Evolutionary conservation across 768 basidiomycete species (phyloP).

Genomic region (Rhizopogon rudus): DNA sequence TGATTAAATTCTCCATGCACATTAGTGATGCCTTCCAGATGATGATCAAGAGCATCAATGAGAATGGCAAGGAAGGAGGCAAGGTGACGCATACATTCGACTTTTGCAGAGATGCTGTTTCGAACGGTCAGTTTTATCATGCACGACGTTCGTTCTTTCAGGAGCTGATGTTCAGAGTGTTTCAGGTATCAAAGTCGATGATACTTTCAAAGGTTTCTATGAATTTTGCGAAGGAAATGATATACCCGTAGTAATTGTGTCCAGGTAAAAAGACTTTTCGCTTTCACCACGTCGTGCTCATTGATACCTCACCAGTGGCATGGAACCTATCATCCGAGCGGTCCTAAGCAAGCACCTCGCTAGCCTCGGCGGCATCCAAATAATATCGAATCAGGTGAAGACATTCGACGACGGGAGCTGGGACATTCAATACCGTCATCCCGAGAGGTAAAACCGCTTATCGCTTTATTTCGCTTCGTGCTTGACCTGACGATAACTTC

Average conservation of each 20-base stretch:
- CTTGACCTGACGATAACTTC: slow-evolving; percentile 1
- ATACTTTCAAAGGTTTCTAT: slow-evolving; percentile 87
- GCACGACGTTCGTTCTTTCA: slow-evolving; percentile 8
- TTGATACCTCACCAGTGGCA: slow-evolving; percentile 51
- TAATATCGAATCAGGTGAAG: slow-evolving; percentile 90
- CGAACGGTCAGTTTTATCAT: slow-evolving; percentile 48
- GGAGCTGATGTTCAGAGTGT: slow-evolving; percentile 5
- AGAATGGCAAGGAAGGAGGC: slow-evolving; percentile 37
- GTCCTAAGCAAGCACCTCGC: slow-evolving; percentile 76
- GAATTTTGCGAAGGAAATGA: slow-evolving; percentile 74
- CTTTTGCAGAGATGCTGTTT: slow-evolving; percentile 75
- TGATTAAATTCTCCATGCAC: slow-evolving; percentile 11
- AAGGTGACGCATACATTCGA: slow-evolving; percentile 56
- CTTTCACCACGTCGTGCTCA: background rate
- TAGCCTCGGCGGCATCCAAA: slow-evolving; percentile 73
- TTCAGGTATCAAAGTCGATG: slow-evolving; percentile 79
- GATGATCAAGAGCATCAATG: slow-evolving; percentile 79
- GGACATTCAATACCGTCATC: slow-evolving; percentile 85
- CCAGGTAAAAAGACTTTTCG: slow-evolving; percentile 50
- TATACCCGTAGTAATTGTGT: slow-evolving; percentile 90
- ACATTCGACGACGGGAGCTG: slow-evolving; percentile 64
- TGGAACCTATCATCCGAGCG: slow-evolving; percentile 91
- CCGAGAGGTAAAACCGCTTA: slow-evolving; percentile 57
- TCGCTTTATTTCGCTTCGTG: background rate
- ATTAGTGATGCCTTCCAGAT: slow-evolving; percentile 79